These are phyloP conservation scores for Thuja plicata DNA, from an alignment of 83 land plant genomes.

Conservation along the genomic window DNA sequence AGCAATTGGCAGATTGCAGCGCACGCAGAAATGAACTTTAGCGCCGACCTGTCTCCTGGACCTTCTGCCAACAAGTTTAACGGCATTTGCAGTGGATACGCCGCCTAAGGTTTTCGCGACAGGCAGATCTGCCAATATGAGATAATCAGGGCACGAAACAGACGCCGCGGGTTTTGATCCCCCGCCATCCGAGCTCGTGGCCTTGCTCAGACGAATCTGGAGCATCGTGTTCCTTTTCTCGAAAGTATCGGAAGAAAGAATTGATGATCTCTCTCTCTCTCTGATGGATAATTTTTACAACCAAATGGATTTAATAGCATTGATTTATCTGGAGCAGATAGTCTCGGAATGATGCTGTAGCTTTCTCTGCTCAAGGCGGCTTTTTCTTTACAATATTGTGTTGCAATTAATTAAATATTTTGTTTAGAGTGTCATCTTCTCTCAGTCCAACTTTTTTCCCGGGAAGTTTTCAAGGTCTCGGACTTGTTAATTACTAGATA, in stretches of 20 bases:
- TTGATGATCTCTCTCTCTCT: not conserved
- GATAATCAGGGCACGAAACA: conserved; percentile 83
- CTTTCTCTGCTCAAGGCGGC: no score
- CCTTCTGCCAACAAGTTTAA: conserved; percentile 74
- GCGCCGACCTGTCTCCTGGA: conserved; percentile 84
- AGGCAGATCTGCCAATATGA: conserved; percentile 82
- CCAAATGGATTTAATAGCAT: not conserved
- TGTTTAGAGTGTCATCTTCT: no score
- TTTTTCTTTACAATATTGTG: no score
- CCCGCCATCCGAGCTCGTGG: conserved; percentile 15
- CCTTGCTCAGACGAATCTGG: conserved; percentile 77
- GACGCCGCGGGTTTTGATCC: conserved; percentile 24
- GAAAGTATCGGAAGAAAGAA: not conserved
- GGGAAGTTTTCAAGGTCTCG: no score
- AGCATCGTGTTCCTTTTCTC: conserved; percentile 52
- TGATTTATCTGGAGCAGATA: not conserved
- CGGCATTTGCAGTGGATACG: conserved; percentile 38
- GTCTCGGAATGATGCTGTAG: no score
- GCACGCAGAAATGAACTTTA: conserved; percentile 89
- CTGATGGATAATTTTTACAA: not conserved
- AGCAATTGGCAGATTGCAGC: conserved; percentile 96
- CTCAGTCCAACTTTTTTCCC: no score
- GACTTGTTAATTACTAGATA: no score
- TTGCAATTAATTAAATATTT: no score
- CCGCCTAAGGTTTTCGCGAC: conserved; percentile 77